phyloP scores from a whole-genome alignment of 257 asterid genomes.

The Apocynum venetum region DNA sequence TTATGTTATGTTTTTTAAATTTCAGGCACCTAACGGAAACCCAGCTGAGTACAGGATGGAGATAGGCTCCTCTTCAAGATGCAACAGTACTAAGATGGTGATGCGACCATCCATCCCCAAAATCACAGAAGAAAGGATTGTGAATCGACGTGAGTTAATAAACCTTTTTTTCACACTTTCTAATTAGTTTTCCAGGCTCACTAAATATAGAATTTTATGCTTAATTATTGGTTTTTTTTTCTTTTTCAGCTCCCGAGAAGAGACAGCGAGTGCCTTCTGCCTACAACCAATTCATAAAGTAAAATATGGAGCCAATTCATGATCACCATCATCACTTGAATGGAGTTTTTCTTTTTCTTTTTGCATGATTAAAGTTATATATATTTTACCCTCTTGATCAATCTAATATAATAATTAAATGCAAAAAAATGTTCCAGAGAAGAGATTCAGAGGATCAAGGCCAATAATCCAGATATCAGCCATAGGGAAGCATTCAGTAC shows the following conservation, averaged over 20 bases:
- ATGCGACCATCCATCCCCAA: slow-evolving; percentile 39
- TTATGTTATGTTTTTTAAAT: neutral
- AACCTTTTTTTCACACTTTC: neutral
- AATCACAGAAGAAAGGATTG: slow-evolving; percentile 42
- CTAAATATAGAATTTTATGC: neutral
- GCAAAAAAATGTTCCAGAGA: slow-evolving; percentile 38
- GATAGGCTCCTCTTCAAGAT: slow-evolving; percentile 59
- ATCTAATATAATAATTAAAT: neutral
- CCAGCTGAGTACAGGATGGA: slow-evolving; percentile 47
- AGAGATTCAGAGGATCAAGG: slow-evolving; percentile 88
- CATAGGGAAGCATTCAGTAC: slow-evolving; percentile 94
- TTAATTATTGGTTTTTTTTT: neutral
- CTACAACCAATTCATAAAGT: slow-evolving; percentile 92
- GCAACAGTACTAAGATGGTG: slow-evolving; percentile 37
- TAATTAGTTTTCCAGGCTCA: neutral
- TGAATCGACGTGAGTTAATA: slow-evolving; percentile 50
- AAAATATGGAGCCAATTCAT: slow-evolving; percentile 11
- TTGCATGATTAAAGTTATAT: neutral
- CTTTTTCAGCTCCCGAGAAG: slow-evolving; percentile 82
- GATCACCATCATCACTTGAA: neutral
- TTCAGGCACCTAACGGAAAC: slow-evolving; percentile 43
- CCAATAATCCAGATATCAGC: slow-evolving; percentile 77
- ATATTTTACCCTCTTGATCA: neutral
- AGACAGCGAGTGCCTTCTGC: slow-evolving; percentile 92
- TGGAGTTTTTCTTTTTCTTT: neutral